phyloP scores from a whole-genome alignment of 1,284 basidiomycete genomes.

The Trametes sp. region DNA sequence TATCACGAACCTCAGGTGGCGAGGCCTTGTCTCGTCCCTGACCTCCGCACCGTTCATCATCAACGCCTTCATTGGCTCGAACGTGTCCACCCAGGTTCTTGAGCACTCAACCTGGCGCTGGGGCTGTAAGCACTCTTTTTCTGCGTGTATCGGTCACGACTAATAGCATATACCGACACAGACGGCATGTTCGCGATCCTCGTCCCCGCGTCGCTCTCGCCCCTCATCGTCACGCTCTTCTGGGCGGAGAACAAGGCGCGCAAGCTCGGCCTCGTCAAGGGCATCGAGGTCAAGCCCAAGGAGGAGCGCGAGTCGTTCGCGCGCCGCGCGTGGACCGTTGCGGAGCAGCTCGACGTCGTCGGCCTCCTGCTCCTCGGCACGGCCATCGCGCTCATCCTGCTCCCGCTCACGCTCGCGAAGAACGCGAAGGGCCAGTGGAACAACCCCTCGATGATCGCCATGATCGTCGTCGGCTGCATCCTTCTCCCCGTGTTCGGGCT shows the following conservation, averaged over 20 bases:
- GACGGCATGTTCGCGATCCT: slow-evolving; percentile 77
- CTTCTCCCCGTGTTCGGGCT: slow-evolving; percentile 53
- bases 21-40: slow-evolving; percentile 72
- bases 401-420: slow-evolving; percentile 62
- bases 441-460: slow-evolving; percentile 58
- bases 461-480: slow-evolving; percentile 58
- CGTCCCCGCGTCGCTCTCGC: slow-evolving; percentile 59
- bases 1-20: slow-evolving; percentile 81
- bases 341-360: slow-evolving; percentile 64
- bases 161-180: slow-evolving; percentile 31
- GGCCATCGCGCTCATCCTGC: slow-evolving; percentile 60
- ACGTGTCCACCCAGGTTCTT: slow-evolving; percentile 67
- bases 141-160: not conserved
- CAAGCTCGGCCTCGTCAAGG: slow-evolving; percentile 52
- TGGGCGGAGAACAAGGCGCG: slow-evolving; percentile 77
- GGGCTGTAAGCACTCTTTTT: slow-evolving; percentile 61
- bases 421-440: slow-evolving; percentile 47
- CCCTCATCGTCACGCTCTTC: slow-evolving; percentile 69
- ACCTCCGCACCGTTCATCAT: slow-evolving; percentile 75
- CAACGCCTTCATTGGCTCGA: slow-evolving; percentile 74
- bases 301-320: slow-evolving; percentile 10
- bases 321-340: slow-evolving; percentile 41
- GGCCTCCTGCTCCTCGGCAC: slow-evolving; percentile 66
- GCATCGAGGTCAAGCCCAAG: slow-evolving; percentile 1
- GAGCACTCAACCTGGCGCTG: slow-evolving; percentile 73